Percentiles rank a stretch among this genome's conserved stretches.
Evolutionary conservation across 2,329 filamentous ascomycete genomes (phyloP).

Genomic region (Fusarium temperatum): DNA sequence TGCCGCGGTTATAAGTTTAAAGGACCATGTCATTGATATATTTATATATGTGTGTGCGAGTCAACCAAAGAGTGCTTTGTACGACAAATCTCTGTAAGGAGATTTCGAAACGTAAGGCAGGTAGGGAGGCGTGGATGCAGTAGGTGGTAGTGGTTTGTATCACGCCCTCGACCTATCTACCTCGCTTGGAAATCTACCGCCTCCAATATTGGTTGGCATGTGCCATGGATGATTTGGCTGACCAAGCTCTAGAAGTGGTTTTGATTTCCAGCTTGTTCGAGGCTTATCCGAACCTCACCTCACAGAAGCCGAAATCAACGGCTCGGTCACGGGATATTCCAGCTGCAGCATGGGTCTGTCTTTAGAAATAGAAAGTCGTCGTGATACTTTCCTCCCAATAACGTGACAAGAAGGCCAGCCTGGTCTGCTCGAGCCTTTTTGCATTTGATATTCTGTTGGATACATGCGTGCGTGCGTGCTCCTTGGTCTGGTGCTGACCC

Average conservation of each 20-base stretch:
- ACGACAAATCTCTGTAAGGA: background rate
- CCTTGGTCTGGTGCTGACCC: constrained; percentile 24
- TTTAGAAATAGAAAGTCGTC: background rate
- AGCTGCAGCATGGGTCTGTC: background rate
- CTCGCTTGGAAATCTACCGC: constrained; percentile 10
- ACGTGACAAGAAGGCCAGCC: background rate
- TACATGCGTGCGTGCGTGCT: background rate
- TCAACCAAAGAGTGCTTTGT: background rate
- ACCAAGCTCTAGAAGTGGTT: constrained; percentile 8
- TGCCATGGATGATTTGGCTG: constrained; percentile 22
- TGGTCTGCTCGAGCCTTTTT: background rate
- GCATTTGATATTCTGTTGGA: constrained; percentile 12
- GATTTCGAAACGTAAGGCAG: background rate
- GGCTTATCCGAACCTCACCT: background rate
- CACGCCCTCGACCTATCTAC: background rate
- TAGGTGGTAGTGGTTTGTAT: background rate
- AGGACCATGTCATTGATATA: background rate
- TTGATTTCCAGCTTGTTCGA: background rate
- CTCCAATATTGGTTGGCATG: constrained; percentile 20
- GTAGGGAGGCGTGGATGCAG: constrained; percentile 15
- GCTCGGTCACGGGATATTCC: background rate
- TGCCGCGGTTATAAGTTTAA: background rate
- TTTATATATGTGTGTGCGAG: background rate
- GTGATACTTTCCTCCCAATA: background rate
- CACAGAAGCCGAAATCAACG: background rate